Evolutionary conservation across 208 protist species (phyloP).

Genomic region (Trypanosoma avium): DNA sequence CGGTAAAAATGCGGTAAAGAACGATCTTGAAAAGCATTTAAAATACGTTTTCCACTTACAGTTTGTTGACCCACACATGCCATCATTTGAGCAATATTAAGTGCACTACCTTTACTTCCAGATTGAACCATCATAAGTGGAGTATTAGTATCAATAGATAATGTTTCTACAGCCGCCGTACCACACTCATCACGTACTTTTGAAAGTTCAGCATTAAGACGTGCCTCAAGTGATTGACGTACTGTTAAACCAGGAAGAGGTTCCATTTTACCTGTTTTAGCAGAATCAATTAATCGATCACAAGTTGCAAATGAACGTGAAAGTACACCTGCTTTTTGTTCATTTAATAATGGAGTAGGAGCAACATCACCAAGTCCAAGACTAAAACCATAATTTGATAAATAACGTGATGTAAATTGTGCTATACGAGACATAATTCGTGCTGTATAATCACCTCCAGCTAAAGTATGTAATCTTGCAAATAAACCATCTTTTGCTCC

Average conservation of each 20-base stretch:
- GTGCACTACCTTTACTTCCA: conserved; percentile 96
- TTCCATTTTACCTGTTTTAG: conserved; percentile 89
- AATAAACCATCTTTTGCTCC: conserved; percentile 96
- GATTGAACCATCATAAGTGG: conserved; percentile 99
- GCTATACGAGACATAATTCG: conserved; percentile 95
- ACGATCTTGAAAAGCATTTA: conserved; percentile 97
- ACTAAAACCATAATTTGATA: conserved; percentile 98
- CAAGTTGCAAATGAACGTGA: conserved; percentile 91
- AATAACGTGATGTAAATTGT: conserved; percentile 92
- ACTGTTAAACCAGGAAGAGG: conserved; percentile 94
- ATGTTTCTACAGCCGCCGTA: conserved; percentile 93
- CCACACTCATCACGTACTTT: conserved; percentile 97
- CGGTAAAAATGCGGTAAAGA: conserved; percentile 98
- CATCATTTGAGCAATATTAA: conserved; percentile 99
- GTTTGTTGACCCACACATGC: conserved; percentile 99
- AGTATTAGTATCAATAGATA: conserved; percentile 94
- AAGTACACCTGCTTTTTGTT: conserved; percentile 93
- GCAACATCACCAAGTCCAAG: conserved; percentile 99
- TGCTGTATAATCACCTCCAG: conserved; percentile 83
- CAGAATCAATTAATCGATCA: conserved; percentile 92
- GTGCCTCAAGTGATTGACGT: conserved; percentile 93
- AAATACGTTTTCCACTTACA: conserved; percentile 96
- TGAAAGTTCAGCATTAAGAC: conserved; percentile 96
- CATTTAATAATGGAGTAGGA: conserved; percentile 87
- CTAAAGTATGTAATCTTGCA: conserved; percentile 92